Evolutionary conservation across 441 rosid genomes (phyloP).

Genomic region (Pelargonium australe): DNA sequence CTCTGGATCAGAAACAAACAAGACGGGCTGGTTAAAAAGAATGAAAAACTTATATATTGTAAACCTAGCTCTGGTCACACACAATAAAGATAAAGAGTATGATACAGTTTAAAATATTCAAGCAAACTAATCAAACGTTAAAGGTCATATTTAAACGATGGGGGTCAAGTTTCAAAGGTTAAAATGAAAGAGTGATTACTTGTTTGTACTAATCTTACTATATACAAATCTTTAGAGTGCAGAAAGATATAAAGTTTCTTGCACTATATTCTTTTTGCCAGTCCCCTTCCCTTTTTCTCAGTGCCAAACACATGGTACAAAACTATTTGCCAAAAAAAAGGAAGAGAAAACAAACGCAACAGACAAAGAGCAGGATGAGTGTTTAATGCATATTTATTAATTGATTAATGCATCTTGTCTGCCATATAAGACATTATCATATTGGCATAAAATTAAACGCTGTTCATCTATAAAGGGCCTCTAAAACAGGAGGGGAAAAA

Average conservation of each 20-base stretch:
- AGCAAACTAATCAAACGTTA: background rate
- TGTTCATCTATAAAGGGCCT: background rate
- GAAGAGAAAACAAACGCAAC: background rate
- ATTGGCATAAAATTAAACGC: background rate
- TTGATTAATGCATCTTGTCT: background rate
- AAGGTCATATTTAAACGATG: background rate
- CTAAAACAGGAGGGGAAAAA: background rate
- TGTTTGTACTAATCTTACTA: too few species aligned
- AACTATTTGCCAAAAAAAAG: background rate
- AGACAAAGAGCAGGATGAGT: too few species aligned
- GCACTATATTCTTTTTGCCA: background rate
- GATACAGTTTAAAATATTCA: background rate
- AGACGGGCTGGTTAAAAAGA: background rate
- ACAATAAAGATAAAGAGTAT: background rate
- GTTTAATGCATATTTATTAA: too few species aligned
- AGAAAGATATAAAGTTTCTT: background rate
- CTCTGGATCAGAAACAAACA: constrained; percentile 16
- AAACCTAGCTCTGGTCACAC: background rate
- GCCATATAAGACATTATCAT: background rate
- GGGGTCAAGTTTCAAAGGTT: background rate
- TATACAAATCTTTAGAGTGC: background rate
- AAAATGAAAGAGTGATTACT: background rate
- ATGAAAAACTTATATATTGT: background rate
- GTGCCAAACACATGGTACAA: background rate
- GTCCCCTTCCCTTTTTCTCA: background rate